Evolutionary conservation across 164 flowering plant genomes (phyloP).

Genomic region (Stephania japonica): DNA sequence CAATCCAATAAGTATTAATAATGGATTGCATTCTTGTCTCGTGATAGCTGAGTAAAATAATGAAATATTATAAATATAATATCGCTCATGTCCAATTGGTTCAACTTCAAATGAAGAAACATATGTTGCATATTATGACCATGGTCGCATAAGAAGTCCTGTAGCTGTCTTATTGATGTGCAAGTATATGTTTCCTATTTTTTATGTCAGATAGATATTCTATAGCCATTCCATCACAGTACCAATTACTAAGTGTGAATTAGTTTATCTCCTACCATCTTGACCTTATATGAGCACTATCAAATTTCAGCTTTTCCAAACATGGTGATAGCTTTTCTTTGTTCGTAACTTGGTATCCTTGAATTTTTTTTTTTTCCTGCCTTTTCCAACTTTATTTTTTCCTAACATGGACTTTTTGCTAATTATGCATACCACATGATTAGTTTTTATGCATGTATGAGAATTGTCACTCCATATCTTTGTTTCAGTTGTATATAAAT

Average conservation of each 20-base stretch:
- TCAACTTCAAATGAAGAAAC: too few species aligned
- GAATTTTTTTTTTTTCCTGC: too few species aligned
- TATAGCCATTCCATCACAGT: not conserved
- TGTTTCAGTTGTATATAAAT: not conserved
- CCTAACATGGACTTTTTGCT: not conserved
- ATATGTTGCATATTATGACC: too few species aligned
- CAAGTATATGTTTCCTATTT: not conserved
- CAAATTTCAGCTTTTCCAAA: not conserved
- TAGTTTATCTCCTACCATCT: not conserved
- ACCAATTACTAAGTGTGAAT: not conserved
- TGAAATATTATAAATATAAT: too few species aligned
- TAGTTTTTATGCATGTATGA: not conserved
- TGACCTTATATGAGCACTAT: not conserved
- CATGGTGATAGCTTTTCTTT: too few species aligned
- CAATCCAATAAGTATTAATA: too few species aligned
- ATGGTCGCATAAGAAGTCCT: not conserved
- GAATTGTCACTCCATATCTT: not conserved
- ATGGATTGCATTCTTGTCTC: too few species aligned
- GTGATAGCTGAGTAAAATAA: too few species aligned
- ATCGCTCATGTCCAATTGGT: too few species aligned
- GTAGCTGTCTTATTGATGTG: not conserved
- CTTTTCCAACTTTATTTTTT: not conserved
- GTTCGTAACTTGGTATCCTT: too few species aligned
- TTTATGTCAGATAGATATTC: not conserved
- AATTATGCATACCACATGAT: not conserved